Evolutionary conservation across 192 early-diverging fungal genomes (phyloP), one percentile per base, ranked within the genome.

Genomic region (Radiomyces spectabilis): DNA sequence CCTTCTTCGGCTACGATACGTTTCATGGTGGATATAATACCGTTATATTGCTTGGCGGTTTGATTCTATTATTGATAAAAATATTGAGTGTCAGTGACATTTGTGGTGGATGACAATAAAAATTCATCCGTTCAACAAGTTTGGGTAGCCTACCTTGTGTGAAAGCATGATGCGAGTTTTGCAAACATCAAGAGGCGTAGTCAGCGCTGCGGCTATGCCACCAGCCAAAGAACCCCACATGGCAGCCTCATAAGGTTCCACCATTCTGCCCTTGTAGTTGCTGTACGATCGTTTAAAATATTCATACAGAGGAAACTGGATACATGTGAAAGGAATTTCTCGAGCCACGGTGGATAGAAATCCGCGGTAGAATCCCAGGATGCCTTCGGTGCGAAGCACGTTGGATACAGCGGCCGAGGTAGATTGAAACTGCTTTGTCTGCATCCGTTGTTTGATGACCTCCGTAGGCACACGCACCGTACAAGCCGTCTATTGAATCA

Each of bases 141-240:
- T 7, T 16, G 15, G n/a, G 5, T 38, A 33, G 1, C 22, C 34
- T 69, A 82, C 81, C 66, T 85, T 80, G 24, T 76, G 72, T 5
- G 91, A 91, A n/a, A 98, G 74, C 95, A 98, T 98, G 15, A 95
- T 80, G 22, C 95, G 76, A 7, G 95, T 98, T 73, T 96, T 98
- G 51, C 92, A 79, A 0, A 98, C 93, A 73, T 98, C 95, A 44
- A 98, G 73, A 16, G 95, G 95, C 5, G 95, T 98, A 1, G 95
- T 98, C 5, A 87, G 25, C 9, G 81, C 92, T 1, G 93, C 95
- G 0, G 95, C 92, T 18, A 84, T 78, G 10, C 87, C 95, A 59
- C 95, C 95, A 3, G 93, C 82, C 21, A 98, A 40, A 25, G 85
- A 89, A 12, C 92, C 95, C 53, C 85, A 93, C 10, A 94, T 53